These are phyloP conservation scores for Cystobasidium ongulense DNA, from an alignment of 768 basidiomycete species.

Conservation along the genomic window DNA sequence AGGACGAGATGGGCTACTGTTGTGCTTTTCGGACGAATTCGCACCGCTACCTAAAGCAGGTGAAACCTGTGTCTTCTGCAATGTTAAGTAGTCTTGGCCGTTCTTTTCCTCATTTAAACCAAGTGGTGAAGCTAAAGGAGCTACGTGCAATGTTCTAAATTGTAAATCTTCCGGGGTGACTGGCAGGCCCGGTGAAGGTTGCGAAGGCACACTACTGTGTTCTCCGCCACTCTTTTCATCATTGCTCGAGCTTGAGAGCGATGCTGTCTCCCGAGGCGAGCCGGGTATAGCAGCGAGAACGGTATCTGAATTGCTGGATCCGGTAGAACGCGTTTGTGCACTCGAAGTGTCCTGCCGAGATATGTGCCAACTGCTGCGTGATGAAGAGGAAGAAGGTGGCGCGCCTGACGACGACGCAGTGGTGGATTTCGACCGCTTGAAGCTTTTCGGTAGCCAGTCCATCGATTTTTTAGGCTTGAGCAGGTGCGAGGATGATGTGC, in stretches of 20 bases:
- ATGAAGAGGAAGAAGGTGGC: neutral
- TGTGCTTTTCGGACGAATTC: neutral
- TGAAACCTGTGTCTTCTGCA: neutral
- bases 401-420: neutral
- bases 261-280: neutral
- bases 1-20: neutral
- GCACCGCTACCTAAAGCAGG: neutral
- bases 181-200: slow-evolving; percentile 1
- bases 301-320: neutral
- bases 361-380: neutral
- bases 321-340: slow-evolving; percentile 2
- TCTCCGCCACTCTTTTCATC: neutral
- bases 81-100: neutral
- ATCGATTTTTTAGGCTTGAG: slow-evolving; percentile 24
- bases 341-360: neutral
- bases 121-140: neutral
- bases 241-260: slow-evolving; percentile 5
- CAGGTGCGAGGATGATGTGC: neutral
- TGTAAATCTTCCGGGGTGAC: slow-evolving; percentile 4
- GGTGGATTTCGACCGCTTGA: slow-evolving; percentile 14
- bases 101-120: neutral
- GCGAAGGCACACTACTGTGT: neutral
- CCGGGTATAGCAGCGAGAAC: neutral
- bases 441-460: slow-evolving; percentile 24
- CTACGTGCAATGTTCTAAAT: neutral